Conservation (phyloP, 2,329 filamentous ascomycete species). For the Magnaporthales sp. region DNA sequence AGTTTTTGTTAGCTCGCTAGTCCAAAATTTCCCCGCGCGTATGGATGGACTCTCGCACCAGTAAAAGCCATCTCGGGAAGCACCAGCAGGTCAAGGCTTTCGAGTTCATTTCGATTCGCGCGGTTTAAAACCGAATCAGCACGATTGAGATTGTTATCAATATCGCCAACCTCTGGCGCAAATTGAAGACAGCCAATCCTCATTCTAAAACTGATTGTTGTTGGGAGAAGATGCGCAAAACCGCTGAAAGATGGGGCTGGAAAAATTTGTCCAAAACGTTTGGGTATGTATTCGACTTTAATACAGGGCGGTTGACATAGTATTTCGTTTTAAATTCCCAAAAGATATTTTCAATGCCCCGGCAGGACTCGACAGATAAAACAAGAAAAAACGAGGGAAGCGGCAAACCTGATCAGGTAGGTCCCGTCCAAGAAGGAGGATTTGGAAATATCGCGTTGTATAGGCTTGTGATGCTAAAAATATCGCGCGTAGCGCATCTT, state of each 20-base stretch:
- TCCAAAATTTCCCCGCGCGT: neutral
- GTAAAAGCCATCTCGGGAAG: conserved; percentile 71
- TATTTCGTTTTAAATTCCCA: neutral
- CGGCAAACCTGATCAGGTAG: neutral
- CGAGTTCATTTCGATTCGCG: conserved; percentile 43
- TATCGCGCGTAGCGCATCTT: neutral
- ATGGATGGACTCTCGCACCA: conserved; percentile 32
- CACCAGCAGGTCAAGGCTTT: conserved; percentile 61
- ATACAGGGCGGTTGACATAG: neutral
- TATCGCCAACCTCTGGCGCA: conserved; percentile 58
- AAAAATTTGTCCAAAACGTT: neutral
- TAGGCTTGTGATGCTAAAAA: neutral
- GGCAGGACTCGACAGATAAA: neutral
- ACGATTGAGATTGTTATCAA: conserved; percentile 60
- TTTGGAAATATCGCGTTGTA: neutral
- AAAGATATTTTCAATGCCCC: neutral
- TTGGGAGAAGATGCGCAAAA: neutral
- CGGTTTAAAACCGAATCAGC: conserved; percentile 55
- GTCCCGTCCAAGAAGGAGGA: neutral
- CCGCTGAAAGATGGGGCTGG: neutral
- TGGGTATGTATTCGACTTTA: neutral
- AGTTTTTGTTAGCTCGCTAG: neutral
- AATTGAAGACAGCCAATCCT: conserved; percentile 54
- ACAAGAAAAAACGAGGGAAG: neutral
- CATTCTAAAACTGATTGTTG: conserved; percentile 15